Percentiles rank a stretch among this genome's conserved stretches.
Evolutionary conservation across 2,329 filamentous ascomycete species (phyloP).

Genomic region (Cercospora sp.): DNA sequence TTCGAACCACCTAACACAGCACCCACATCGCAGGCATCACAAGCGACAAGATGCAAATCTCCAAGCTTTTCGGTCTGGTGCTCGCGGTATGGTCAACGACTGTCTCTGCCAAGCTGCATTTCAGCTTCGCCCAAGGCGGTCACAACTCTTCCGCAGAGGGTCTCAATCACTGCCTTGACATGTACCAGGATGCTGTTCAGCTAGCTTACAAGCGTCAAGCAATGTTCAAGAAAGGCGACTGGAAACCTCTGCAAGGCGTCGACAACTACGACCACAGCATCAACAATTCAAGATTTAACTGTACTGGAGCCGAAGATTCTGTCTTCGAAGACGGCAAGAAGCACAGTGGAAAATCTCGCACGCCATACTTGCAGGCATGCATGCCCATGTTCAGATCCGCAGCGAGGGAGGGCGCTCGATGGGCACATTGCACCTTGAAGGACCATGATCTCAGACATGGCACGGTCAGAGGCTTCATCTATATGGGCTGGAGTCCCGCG

Average conservation of each 20-base stretch:
- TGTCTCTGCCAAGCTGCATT: neutral
- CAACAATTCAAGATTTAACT: neutral
- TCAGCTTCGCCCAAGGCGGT: neutral
- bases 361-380: neutral
- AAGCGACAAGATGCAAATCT: neutral
- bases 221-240: neutral
- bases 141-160: neutral
- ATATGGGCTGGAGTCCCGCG: slow-evolving; percentile 2
- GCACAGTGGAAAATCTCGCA: neutral
- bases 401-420: neutral
- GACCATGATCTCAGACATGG: neutral
- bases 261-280: neutral
- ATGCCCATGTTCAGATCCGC: neutral
- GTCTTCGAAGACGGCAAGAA: neutral
- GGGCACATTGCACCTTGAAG: neutral
- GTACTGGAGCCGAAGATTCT: neutral
- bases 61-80: neutral
- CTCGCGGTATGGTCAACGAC: neutral
- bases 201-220: neutral
- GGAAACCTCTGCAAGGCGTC: neutral
- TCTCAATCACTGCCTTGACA: neutral
- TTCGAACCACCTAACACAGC: neutral
- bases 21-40: neutral
- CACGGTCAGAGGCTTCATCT: neutral
- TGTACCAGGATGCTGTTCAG: neutral